Evolutionary conservation across 164 flowering plant species (phyloP), one percentile per base, ranked within the genome.

Genomic region (Magnolia sinica): DNA sequence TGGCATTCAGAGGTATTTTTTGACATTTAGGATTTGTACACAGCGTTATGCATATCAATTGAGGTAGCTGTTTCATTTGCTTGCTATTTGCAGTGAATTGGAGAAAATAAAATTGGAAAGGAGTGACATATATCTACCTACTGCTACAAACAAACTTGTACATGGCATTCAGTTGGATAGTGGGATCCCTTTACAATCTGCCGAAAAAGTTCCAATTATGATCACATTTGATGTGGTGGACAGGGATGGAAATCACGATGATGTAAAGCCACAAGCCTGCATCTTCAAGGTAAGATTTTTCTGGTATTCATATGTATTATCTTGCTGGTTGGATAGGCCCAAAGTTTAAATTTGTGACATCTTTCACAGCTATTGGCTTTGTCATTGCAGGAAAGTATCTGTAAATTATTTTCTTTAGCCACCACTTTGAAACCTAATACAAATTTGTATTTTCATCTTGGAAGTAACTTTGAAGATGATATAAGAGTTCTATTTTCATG

Each of bases 161-260:
- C 88, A 88, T 72, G 86, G 99, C 70, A 96, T 96, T 81, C 91
- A 81, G 77, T 87, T 92, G 63, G 94, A 96, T 77, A 96, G 99
- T 88, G 99, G 99, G 72, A 92, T 93, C 76, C 98, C 99, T 27
- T 84, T 96, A 74, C 99, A 96, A 76, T 96, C 99, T 63, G 99
- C 99, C 16, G 98, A 98, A 24, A 96, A 94, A 89, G 99, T 96
- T 81, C 99, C 99, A 73, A 96, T 96, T 50, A 92, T 92, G 99
- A 89, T 96, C 70, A 92, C 99, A 76, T 96, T 96, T 85, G 85
- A 96, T 83, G 99, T 96, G 78, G 91, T 86, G 73, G 98, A 96
- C 82, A 84, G 89, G 64, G 87, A 89, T 80, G 98, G 98, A 61
- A 89, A 94, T 78, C 85, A 7, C 16, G 82, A 87, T 77, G 86